Evolutionary conservation across 2,329 filamentous ascomycete species (phyloP).

Genomic region (Aspergillus pseudoglaucus): DNA sequence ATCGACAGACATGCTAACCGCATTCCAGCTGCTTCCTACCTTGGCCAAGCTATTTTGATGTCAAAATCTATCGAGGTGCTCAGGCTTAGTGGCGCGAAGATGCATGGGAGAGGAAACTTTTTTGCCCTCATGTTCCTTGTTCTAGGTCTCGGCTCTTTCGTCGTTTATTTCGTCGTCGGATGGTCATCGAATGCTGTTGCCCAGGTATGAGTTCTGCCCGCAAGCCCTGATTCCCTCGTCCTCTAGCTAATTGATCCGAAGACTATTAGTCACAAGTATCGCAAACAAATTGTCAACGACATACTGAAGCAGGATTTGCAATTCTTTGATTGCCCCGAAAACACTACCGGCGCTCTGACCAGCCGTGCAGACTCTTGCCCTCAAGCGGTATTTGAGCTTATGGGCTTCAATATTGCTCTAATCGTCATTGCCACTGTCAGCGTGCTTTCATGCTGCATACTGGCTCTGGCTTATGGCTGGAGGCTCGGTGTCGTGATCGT

Average conservation of each 20-base stretch:
- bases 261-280: constrained; percentile 4
- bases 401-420: constrained; percentile 44
- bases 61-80: constrained; percentile 55
- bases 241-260: too few relatives aligned
- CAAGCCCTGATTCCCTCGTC: too few relatives aligned
- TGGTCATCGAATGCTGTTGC: background rate
- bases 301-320: constrained; percentile 19
- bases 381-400: constrained; percentile 7
- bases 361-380: too few relatives aligned
- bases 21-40: constrained; percentile 35
- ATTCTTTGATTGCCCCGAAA: constrained; percentile 24
- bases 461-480: constrained; percentile 44
- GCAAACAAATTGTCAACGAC: constrained; percentile 15
- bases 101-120: constrained; percentile 42
- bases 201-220: background rate
- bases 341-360: constrained; percentile 1
- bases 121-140: constrained; percentile 56
- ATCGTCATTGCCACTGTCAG: constrained; percentile 45
- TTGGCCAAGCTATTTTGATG: constrained; percentile 53
- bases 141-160: constrained; percentile 53
- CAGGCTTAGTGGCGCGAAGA: constrained; percentile 44
- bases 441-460: constrained; percentile 38
- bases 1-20: too few relatives aligned
- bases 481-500: constrained; percentile 45
- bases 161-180: constrained; percentile 49